Evolutionary conservation across 139 green algal species (phyloP).

Genomic region (Chlamydomonas eustigma): DNA sequence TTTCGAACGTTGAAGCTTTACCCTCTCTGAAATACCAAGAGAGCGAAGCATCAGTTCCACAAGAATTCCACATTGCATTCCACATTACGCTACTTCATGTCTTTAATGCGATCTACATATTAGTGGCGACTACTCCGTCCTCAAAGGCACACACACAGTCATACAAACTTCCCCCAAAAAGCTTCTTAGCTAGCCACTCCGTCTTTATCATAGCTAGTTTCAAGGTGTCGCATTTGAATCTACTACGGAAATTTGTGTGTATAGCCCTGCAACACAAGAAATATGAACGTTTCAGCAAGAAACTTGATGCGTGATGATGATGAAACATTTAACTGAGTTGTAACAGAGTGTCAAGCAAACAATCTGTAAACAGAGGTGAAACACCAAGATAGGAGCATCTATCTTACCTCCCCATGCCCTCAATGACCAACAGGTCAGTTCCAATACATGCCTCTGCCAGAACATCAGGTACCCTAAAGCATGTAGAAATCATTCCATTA

Average conservation of each 20-base stretch:
- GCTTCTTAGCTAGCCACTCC: slow-evolving; percentile 66
- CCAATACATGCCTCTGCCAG: slow-evolving; percentile 61
- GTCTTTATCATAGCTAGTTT: slow-evolving; percentile 99
- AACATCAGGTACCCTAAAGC: slow-evolving; percentile 6
- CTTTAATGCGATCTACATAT: too few relatives aligned
- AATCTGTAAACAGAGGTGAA: not conserved
- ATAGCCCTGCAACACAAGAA: slow-evolving; percentile 51
- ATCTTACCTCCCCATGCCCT: slow-evolving; percentile 53
- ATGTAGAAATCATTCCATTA: too few relatives aligned
- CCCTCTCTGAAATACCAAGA: too few relatives aligned
- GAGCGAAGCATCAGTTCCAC: too few relatives aligned
- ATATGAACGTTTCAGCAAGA: not conserved
- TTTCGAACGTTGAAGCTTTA: too few relatives aligned
- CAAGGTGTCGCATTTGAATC: slow-evolving; percentile 79
- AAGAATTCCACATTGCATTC: too few relatives aligned
- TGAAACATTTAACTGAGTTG: not conserved
- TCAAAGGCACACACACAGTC: slow-evolving; percentile 85
- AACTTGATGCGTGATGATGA: not conserved
- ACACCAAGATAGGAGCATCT: not conserved
- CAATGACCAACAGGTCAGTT: slow-evolving; percentile 92
- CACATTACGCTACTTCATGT: too few relatives aligned
- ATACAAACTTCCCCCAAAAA: slow-evolving; percentile 86
- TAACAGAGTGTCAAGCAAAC: too few relatives aligned
- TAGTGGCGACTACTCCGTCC: too few relatives aligned
- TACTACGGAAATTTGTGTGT: slow-evolving; percentile 75